Base-by-base conservation (phyloP, 1,284 basidiomycete species). In the Cryptococcus sp. region DNA sequence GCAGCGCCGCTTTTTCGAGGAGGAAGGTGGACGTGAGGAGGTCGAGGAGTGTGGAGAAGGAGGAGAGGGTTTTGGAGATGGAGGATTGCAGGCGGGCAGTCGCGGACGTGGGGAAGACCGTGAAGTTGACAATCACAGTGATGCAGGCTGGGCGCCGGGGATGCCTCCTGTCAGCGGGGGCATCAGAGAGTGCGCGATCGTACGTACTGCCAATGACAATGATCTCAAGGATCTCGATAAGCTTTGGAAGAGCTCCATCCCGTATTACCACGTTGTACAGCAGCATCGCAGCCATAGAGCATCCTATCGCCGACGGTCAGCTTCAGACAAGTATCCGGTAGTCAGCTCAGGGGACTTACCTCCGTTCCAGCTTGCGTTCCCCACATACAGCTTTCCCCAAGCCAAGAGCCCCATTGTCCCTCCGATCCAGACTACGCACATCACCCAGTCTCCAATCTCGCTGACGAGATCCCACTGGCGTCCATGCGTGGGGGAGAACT, bases 201-300 rank as follows among this genome's bases (percentile, higher is more conserved):
- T 2, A 60, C 69, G 56, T 52, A 75, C 75, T 69, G 50, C 93
- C 94, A 52, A 86, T 81, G 39, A 88, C 56, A 44, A 95, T 86
- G 73, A 94, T 89, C 57, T 88, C 81, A 0, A 87, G 80, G 1
- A 91, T 86, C 69, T 87, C 84, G 39, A 87, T 74, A 3, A 92
- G 82, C 0, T 84, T 88, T 43, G 86, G 79, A 38, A 87, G 70
- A 5, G 87, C 89, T 16, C 94, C 95, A 78, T 98, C 94, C 69
- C 91, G 94, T 59, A 96, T 86, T 38, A 97, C 80, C 6, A 93
- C 89, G 33, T 88, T 82, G 66, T 91, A 91, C 21, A 93, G 81
- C 24, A 90, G 87, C 46, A 95, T 91, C 0, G 87, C 84, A 0
- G 86, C 87, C 91, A 95, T 94, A 50, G 89, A 93, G 68, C 89